Evolutionary conservation across 225 moss, liverwort and hornwort genomes (phyloP).

Genomic region (Physcomitrium patens): DNA sequence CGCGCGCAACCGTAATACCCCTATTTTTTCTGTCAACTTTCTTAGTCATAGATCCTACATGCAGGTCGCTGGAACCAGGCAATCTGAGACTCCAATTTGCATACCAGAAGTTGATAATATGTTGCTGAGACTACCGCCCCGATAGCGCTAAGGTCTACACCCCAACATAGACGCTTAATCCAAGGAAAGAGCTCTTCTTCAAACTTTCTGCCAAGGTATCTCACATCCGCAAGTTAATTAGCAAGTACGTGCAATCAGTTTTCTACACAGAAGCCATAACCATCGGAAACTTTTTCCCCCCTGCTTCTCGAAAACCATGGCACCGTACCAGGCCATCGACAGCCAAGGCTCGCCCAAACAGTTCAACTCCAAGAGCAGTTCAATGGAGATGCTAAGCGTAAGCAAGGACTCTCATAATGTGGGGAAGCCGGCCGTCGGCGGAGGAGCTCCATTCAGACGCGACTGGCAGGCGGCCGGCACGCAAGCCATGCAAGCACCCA

Average conservation of each 20-base stretch:
- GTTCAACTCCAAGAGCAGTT: constrained; percentile 5
- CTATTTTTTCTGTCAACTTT: background rate
- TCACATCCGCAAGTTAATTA: no score
- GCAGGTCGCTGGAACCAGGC: constrained; percentile 49
- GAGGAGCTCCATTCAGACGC: background rate
- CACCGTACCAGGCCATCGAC: constrained; percentile 32
- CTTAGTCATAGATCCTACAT: constrained; percentile 35
- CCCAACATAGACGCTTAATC: background rate
- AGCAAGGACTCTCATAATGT: constrained; percentile 28
- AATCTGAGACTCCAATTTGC: constrained; percentile 21
- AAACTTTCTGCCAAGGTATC: no score
- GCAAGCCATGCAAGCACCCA: constrained; percentile 26
- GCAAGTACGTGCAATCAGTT: no score
- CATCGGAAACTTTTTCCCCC: background rate
- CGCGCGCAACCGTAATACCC: background rate
- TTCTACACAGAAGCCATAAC: no score
- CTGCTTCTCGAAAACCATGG: constrained; percentile 20
- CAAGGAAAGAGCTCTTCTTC: background rate
- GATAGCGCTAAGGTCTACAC: constrained; percentile 24
- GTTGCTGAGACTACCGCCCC: constrained; percentile 53
- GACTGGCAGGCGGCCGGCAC: constrained; percentile 8
- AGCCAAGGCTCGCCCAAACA: constrained; percentile 24
- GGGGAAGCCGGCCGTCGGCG: constrained; percentile 19
- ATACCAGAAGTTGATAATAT: constrained; percentile 40
- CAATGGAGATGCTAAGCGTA: constrained; percentile 12